These are phyloP conservation scores for Protomyces arabidopsidicola DNA, from an alignment of 1,139 yeast genomes.

Conservation along the genomic window DNA sequence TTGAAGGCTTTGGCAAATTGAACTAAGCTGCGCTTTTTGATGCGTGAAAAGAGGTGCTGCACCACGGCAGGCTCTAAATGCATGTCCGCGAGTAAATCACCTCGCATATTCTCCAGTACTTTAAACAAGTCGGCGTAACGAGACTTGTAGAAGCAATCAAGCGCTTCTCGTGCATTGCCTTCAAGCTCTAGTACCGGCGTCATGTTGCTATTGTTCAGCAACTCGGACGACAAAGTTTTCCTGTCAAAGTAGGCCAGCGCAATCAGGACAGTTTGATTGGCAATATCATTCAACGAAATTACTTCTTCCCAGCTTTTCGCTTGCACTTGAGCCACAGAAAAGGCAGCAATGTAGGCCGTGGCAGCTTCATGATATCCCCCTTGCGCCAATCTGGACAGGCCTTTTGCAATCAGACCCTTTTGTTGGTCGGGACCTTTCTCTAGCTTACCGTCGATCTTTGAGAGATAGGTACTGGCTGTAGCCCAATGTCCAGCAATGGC, in stretches of 20 bases:
- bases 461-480: slow-evolving; percentile 29
- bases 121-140: slow-evolving; percentile 30
- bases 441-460: slow-evolving; percentile 24
- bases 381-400: slow-evolving; percentile 6
- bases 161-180: slow-evolving; percentile 28
- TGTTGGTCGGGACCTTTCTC: neutral
- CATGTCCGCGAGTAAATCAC: slow-evolving; percentile 32
- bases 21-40: slow-evolving; percentile 31
- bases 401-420: slow-evolving; percentile 2
- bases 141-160: slow-evolving; percentile 30
- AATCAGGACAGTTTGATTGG: slow-evolving; percentile 29
- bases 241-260: slow-evolving; percentile 32
- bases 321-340: slow-evolving; percentile 18
- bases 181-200: slow-evolving; percentile 32
- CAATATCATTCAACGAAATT: slow-evolving; percentile 31
- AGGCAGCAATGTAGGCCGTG: slow-evolving; percentile 4
- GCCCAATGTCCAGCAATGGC: slow-evolving; percentile 30
- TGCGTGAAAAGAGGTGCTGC: slow-evolving; percentile 26
- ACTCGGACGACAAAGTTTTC: slow-evolving; percentile 24
- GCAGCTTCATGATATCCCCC: slow-evolving; percentile 26
- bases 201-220: slow-evolving; percentile 16
- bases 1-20: slow-evolving; percentile 32
- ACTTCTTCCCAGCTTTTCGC: slow-evolving; percentile 2
- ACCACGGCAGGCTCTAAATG: slow-evolving; percentile 31
- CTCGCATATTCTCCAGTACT: slow-evolving; percentile 25